Conservation (phyloP, 1,284 basidiomycete genomes). For the Cutaneotrichosporon arboriforme region DNA sequence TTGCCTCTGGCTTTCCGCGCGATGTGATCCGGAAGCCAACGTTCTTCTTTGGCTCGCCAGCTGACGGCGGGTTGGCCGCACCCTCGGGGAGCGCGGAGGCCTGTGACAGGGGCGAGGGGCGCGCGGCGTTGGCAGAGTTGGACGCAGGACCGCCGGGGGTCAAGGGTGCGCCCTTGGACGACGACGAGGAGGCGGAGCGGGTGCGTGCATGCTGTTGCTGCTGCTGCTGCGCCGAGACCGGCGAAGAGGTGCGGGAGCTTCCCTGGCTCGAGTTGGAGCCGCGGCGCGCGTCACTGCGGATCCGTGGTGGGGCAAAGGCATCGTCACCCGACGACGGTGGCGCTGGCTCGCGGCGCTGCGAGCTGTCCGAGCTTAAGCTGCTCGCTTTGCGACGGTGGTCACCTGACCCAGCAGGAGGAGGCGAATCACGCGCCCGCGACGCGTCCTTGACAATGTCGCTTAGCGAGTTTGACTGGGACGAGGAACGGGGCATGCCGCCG, state of each 20-base stretch:
- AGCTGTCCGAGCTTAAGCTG: conserved; percentile 2
- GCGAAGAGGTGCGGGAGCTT: conserved; percentile 5
- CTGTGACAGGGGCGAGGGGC: conserved; percentile 36
- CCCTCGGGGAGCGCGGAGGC: conserved; percentile 17
- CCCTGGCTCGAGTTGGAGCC: conserved; percentile 13
- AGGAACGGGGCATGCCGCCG: conserved; percentile 3
- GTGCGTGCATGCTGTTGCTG: conserved; percentile 1
- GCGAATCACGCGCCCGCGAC: neutral
- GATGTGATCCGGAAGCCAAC: conserved; percentile 60
- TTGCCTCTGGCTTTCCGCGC: conserved; percentile 50
- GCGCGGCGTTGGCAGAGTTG: conserved; percentile 13
- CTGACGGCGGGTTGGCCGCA: neutral
- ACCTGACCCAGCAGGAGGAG: conserved; percentile 2
- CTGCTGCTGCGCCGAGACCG: neutral
- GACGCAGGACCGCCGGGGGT: conserved; percentile 36
- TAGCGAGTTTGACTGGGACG: conserved; percentile 1
- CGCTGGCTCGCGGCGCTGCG: neutral
- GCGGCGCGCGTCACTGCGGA: conserved; percentile 9
- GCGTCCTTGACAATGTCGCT: neutral
- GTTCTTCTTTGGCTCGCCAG: conserved; percentile 52
- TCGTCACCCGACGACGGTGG: conserved; percentile 1
- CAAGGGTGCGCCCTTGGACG: conserved; percentile 21
- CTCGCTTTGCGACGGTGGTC: conserved; percentile 6
- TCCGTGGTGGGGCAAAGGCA: conserved; percentile 16
- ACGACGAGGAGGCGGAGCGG: conserved; percentile 1